Base-by-base conservation (phyloP, 148 eudicot genomes). In the Salicornia ramosissima region DNA sequence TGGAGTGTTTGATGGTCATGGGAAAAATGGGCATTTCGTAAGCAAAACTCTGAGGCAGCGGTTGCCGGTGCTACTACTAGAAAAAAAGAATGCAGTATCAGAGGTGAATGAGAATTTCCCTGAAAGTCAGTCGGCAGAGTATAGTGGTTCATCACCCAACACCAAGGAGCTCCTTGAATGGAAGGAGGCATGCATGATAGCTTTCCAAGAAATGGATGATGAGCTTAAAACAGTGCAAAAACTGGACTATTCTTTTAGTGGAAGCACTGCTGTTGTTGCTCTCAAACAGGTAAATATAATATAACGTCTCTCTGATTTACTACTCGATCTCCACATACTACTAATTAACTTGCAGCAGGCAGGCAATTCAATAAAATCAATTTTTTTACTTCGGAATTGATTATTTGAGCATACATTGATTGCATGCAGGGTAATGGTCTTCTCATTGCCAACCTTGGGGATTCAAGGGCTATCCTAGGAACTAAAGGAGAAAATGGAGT, bases 1-100 rank as follows among this genome's bases (percentile, higher is more conserved):
- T 75, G 95, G 97, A 31, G 97, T 91, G 16, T 91, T 88, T 71
- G 96, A 90, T 79, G 96, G 96, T 69, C 96, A 90, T 60, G 96
- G 96, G 58, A 89, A 87, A 40, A 74, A 82, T 39, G 97, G 97
- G 49, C 97, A 91, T 78, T 65, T 82, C 72, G 97, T 85, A 14
- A 85, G 93, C 56, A 90, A 81, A 82, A 80, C 76, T 72, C 86
- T 90, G 9, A 77, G 90, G 45, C 85, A 85, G 30, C 76, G 83
- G 68, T 85, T 88, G 77, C 96, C 96, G 2, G 30, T 82, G 71
- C 75, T 88, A 58, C 71, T 90, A 42, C 82, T 76, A 13, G 71
- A 74, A 12, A 39, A 62, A 70, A 51, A 51, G 21, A 66, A 13
- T 11, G 76, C 72, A 58, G 63, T 30, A 10, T 10, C 69, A 3